A percentile compares a stretch with the other conserved stretches of the same genome.
Conservation (phyloP, 176 grass and related monocot species). For the Stipa capillata region DNA sequence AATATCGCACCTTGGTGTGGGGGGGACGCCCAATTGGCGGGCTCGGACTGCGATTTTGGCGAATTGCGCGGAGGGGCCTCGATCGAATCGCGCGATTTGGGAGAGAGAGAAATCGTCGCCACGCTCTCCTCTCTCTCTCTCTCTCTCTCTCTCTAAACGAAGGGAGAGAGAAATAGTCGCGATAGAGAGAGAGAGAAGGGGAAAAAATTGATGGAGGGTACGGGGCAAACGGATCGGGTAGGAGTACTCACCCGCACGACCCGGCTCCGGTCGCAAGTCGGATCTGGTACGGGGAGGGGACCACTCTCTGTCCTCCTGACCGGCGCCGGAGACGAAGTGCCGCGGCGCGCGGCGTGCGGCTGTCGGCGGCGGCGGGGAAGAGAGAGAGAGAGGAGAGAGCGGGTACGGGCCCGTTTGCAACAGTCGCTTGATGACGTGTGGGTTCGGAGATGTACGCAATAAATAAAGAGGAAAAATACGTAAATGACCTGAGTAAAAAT, state of each 20-base stretch:
- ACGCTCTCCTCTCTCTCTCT: constrained; percentile 24
- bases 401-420: not conserved
- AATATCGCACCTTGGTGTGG: constrained; percentile 34
- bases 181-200: constrained; percentile 1
- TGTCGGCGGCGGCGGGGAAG: not conserved
- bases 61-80: not conserved
- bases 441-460: not conserved
- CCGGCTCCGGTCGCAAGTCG: not conserved
- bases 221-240: constrained; percentile 17
- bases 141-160: not conserved
- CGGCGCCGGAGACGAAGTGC: not conserved
- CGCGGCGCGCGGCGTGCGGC: not conserved
- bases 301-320: no score
- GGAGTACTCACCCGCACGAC: not conserved
- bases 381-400: not conserved
- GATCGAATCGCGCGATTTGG: constrained; percentile 28
- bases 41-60: constrained; percentile 7
- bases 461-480: not conserved
- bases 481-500: no score
- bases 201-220: not conserved
- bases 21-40: constrained; percentile 6
- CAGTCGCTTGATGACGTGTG: constrained; percentile 12
- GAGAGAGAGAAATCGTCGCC: no score
- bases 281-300: not conserved
- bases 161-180: constrained; percentile 16